Conservation (phyloP, 2,329 filamentous ascomycete species). For the Fusarium multiceps region DNA sequence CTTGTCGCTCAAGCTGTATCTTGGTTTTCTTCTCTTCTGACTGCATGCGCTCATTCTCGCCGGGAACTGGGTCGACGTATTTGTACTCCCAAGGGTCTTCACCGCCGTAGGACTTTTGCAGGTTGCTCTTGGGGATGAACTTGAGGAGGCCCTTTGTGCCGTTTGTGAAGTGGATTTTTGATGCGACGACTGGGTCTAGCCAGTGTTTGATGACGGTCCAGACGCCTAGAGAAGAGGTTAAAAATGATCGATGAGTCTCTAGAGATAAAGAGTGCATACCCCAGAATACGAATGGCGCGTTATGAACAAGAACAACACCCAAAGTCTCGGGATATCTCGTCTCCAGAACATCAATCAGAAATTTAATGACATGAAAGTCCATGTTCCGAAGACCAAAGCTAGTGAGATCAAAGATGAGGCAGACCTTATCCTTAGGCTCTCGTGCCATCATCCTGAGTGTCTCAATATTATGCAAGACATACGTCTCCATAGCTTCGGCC, state of each 20-base stretch:
- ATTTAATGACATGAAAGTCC: constrained; percentile 81
- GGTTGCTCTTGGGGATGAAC: constrained; percentile 68
- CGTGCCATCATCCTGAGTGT: constrained; percentile 47
- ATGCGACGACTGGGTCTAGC: constrained; percentile 79
- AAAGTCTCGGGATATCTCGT: constrained; percentile 82
- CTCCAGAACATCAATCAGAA: constrained; percentile 83
- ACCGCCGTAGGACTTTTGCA: constrained; percentile 72
- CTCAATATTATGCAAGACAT: constrained; percentile 56
- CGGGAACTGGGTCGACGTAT: constrained; percentile 69
- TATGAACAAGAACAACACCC: constrained; percentile 77
- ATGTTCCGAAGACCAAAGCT: constrained; percentile 78
- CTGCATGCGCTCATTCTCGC: constrained; percentile 65
- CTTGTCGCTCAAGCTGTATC: constrained; percentile 62
- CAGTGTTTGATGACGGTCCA: constrained; percentile 77
- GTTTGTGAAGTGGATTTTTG: constrained; percentile 77
- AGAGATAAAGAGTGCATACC: too few relatives aligned
- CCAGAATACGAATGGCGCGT: constrained; percentile 78
- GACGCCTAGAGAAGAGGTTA: constrained; percentile 45
- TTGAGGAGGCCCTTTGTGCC: constrained; percentile 69
- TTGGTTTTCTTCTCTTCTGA: constrained; percentile 54
- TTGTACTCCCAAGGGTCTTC: constrained; percentile 73
- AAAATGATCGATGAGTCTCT: too few relatives aligned
- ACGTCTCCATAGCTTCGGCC: constrained; percentile 51
- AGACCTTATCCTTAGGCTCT: constrained; percentile 35
- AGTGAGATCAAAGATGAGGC: constrained; percentile 77